phyloP scores from a whole-genome alignment of 2,329 filamentous ascomycete genomes.

The Neonectria hederae region DNA sequence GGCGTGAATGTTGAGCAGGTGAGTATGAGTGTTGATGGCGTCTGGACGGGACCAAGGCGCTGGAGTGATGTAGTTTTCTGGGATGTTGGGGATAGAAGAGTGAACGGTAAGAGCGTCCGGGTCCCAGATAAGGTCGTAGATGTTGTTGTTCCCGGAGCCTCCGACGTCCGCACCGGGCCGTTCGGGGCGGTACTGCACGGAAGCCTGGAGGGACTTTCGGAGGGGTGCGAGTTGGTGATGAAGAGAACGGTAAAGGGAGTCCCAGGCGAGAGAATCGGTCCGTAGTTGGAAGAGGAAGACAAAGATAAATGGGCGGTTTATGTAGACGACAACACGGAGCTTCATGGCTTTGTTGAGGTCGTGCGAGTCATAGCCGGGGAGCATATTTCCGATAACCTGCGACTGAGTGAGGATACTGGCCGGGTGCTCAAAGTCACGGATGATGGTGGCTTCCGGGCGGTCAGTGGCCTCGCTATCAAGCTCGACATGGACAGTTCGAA shows the following conservation, averaged over 20 bases:
- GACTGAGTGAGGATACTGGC: conserved; percentile 45
- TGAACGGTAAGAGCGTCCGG: conserved; percentile 64
- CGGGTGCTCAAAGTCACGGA: conserved; percentile 55
- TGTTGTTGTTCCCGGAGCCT: conserved; percentile 48
- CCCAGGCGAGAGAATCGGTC: conserved; percentile 66
- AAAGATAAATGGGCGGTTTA: conserved; percentile 80
- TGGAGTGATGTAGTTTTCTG: conserved; percentile 51
- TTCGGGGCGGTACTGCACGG: conserved; percentile 66
- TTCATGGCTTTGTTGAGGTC: conserved; percentile 64
- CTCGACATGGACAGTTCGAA: conserved; percentile 75
- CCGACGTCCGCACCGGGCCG: conserved; percentile 48
- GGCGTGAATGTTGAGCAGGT: conserved; percentile 66
- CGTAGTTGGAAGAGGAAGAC: conserved; percentile 73
- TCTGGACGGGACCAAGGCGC: conserved; percentile 67
- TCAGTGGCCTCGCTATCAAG: conserved; percentile 56
- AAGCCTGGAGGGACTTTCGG: conserved; percentile 63
- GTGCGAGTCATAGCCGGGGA: conserved; percentile 50
- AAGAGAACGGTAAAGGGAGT: conserved; percentile 66
- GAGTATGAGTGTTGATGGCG: conserved; percentile 71
- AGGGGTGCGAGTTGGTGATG: conserved; percentile 70
- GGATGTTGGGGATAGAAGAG: conserved; percentile 74
- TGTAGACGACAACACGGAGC: conserved; percentile 76
- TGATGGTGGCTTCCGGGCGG: conserved; percentile 55
- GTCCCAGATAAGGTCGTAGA: conserved; percentile 73
- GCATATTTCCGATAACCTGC: conserved; percentile 48